Percentiles rank a stretch among this genome's conserved stretches.
Evolutionary conservation across 331 rosid genomes (phyloP).

Genomic region (Arachis monticola): DNA sequence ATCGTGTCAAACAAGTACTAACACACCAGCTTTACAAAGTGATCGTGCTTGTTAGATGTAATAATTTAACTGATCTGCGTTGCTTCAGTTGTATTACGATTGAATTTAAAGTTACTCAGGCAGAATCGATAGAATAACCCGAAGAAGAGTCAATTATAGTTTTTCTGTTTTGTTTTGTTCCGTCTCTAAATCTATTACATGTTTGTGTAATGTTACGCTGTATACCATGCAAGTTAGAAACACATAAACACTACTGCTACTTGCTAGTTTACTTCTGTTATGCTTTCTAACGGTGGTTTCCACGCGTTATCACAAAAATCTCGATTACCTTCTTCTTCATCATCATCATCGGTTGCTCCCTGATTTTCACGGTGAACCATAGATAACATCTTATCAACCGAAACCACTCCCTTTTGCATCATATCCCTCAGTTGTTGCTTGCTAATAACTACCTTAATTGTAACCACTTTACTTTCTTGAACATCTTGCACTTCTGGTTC

Average conservation of each 20-base stretch:
- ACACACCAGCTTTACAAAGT: no score
- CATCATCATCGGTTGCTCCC: slow-evolving; percentile 9
- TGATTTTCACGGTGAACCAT: slow-evolving; percentile 39
- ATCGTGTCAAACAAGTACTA: no score
- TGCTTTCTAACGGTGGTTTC: slow-evolving; percentile 74
- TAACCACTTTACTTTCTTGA: slow-evolving; percentile 53
- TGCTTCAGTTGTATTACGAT: no score
- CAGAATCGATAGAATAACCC: no score
- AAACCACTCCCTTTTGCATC: slow-evolving; percentile 58
- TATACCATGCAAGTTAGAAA: slow-evolving; percentile 14
- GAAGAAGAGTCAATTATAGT: slow-evolving; percentile 14
- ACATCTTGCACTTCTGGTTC: slow-evolving; percentile 58
- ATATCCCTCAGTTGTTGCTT: slow-evolving; percentile 61
- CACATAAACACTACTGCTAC: neutral
- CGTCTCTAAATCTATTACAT: neutral
- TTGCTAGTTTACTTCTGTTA: slow-evolving; percentile 74
- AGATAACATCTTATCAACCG: slow-evolving; percentile 56
- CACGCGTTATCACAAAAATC: slow-evolving; percentile 37
- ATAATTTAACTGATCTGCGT: no score
- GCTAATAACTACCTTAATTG: slow-evolving; percentile 70
- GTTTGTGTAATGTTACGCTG: slow-evolving; percentile 13
- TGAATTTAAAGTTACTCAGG: no score
- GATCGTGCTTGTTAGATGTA: no score
- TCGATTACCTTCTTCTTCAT: slow-evolving; percentile 31
- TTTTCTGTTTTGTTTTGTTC: neutral